Evolutionary conservation across 1,284 basidiomycete species (phyloP).

Genomic region (Cutaneotrichosporon sp.): DNA sequence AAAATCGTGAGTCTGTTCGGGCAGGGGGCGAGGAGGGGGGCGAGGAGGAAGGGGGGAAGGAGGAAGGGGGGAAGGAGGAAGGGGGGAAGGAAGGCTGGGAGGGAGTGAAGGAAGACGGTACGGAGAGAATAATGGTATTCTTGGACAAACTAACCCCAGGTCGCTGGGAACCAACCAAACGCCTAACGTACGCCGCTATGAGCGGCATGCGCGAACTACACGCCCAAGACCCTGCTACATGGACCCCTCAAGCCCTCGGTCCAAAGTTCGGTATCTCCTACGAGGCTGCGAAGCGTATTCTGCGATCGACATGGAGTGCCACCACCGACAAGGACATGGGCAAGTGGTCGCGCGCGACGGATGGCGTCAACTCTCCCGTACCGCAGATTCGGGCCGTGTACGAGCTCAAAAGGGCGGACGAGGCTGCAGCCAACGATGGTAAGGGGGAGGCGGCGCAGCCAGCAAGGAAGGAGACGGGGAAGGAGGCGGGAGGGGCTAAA

Average conservation of each 20-base stretch:
- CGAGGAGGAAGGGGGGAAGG: no score
- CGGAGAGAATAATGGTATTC: no score
- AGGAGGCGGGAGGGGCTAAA: not conserved
- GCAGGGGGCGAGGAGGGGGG: no score
- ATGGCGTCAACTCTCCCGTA: slow-evolving; percentile 35
- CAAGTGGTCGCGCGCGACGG: slow-evolving; percentile 58
- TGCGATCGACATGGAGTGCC: slow-evolving; percentile 44
- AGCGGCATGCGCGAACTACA: slow-evolving; percentile 74
- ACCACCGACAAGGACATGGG: slow-evolving; percentile 55
- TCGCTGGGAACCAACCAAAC: slow-evolving; percentile 76
- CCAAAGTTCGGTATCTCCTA: slow-evolving; percentile 77
- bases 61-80: no score
- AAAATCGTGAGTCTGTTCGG: not conserved
- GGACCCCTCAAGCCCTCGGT: slow-evolving; percentile 69
- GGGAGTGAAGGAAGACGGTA: no score
- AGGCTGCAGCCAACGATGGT: no score
- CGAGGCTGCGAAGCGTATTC: slow-evolving; percentile 79
- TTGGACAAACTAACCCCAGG: not conserved
- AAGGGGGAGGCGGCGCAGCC: not conserved
- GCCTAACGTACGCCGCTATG: slow-evolving; percentile 88
- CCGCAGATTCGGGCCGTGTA: slow-evolving; percentile 34
- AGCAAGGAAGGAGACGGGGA: not conserved
- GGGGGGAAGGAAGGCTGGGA: no score
- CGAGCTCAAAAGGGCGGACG: slow-evolving; percentile 13
- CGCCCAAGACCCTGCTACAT: slow-evolving; percentile 65